Conservation (phyloP, 1,284 basidiomycete genomes). For the Polyporus tsugae region DNA sequence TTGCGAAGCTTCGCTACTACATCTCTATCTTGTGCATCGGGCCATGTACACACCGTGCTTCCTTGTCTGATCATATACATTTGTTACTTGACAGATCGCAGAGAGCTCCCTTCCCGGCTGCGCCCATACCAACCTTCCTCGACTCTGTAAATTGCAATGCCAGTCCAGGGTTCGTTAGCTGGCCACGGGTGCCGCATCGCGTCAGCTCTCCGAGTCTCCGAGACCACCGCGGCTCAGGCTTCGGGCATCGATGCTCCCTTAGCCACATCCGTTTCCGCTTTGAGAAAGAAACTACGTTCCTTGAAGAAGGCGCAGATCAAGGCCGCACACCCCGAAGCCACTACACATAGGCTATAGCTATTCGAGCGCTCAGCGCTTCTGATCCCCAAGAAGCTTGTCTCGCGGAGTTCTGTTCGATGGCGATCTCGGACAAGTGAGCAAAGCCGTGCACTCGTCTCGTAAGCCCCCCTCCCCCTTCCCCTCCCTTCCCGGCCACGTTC, state of each 20-base stretch:
- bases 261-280: background rate
- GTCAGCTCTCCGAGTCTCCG: background rate
- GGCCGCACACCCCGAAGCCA: slow-evolving; percentile 2
- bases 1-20: background rate
- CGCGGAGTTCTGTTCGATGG: slow-evolving; percentile 1
- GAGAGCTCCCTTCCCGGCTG: slow-evolving; percentile 2
- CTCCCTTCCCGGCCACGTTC: background rate
- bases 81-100: slow-evolving; percentile 11
- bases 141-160: background rate
- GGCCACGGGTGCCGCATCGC: background rate
- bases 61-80: background rate
- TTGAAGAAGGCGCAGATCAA: background rate
- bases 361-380: background rate
- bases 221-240: background rate
- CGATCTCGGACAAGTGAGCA: slow-evolving; percentile 16
- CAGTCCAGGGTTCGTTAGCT: background rate
- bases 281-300: background rate
- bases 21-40: slow-evolving; percentile 3
- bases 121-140: slow-evolving; percentile 1
- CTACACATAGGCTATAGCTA: background rate
- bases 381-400: background rate
- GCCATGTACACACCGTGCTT: background rate
- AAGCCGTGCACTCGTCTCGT: background rate
- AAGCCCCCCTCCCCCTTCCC: background rate
- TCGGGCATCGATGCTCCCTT: background rate